Base-by-base conservation (phyloP, 2,329 filamentous ascomycete species). In the Pyrenophora graminea region DNA sequence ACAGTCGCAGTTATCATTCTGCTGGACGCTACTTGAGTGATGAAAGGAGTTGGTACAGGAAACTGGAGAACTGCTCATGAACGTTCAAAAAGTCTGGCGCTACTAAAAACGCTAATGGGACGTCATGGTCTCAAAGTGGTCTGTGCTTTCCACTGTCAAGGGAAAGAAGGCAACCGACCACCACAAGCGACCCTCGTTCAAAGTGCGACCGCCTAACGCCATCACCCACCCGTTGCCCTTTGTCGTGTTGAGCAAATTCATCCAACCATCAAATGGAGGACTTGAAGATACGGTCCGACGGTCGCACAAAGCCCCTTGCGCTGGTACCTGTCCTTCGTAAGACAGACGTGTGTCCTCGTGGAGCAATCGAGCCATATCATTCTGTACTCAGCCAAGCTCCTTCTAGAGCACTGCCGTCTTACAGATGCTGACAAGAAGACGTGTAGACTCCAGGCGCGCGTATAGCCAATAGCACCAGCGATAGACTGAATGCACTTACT, bases 111-210 rank as follows among this genome's bases (percentile, higher is more conserved):
- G n/a, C 31, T 43, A 45, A 40, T 18, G 15, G 15, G 23, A 36
- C 23, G 45, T 38, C 15, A 45, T 48, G 42, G 18, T 43, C 55
- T 45, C 38, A 27, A 13, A n/a, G 36, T 32, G 49, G 21, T 27
- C 51, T 23, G 19, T 53, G 55, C 51, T 9, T 18, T 8, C 23
- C 37, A 38, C 39, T 23, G 5, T 19, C 27, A 40, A 25, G 15
- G 27, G 21, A 37, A 48, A 41, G 41, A 19, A 53, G 53, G 53
- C 59, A 61, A 50, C 51, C 46, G 45, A 46, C 45, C 36, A 48
- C 38, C 18, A 42, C 30, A 42, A 53, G 43, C 40, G 30, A 38
- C 27, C 19, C 12, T 33, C 17, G 15, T 17, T 21, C 17, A 21
- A 23, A n/a, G 18, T 21, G 2, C 7, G 19, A 19, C 9, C 40